A percentile compares a stretch with the other conserved stretches of the same genome.
phyloP scores from a whole-genome alignment of 2,329 filamentous ascomycete species.

The Epichloe typhina region DNA sequence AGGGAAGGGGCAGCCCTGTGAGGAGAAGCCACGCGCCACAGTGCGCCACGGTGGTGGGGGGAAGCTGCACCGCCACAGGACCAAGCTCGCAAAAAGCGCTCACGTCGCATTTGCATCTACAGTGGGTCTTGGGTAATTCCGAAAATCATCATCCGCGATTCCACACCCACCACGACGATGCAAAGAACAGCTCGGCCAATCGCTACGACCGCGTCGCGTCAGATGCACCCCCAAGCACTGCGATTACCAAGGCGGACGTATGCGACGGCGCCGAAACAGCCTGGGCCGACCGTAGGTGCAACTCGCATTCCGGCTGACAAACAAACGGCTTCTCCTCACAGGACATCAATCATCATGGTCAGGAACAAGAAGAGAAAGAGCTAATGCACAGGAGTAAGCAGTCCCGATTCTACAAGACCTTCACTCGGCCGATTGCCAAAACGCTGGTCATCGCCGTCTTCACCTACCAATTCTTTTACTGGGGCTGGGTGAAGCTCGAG shows the following conservation, averaged over 20 bases:
- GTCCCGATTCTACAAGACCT: constrained; percentile 61
- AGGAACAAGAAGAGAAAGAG: not conserved
- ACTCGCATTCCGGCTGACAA: too few species aligned
- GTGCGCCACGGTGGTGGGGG: not conserved
- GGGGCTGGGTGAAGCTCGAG: constrained; percentile 61
- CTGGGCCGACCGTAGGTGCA: constrained; percentile 14
- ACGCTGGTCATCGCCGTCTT: constrained; percentile 62
- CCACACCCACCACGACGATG: not conserved
- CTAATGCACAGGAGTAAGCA: constrained; percentile 15
- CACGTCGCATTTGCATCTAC: not conserved
- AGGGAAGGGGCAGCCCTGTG: not conserved
- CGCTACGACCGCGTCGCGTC: not conserved
- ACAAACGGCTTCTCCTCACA: not conserved
- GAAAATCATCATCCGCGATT: too few species aligned
- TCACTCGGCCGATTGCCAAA: constrained; percentile 60
- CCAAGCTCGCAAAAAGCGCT: not conserved
- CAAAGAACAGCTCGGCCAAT: not conserved
- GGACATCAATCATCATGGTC: not conserved
- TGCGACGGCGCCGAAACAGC: constrained; percentile 13
- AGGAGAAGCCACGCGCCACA: not conserved
- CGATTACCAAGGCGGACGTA: constrained; percentile 8
- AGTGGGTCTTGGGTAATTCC: too few species aligned
- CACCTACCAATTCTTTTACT: constrained; percentile 68
- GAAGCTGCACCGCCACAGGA: not conserved
- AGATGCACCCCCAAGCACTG: not conserved